These are phyloP conservation scores for Mychonastes homosphaera DNA, from an alignment of 139 green algal species.

Conservation along the genomic window DNA sequence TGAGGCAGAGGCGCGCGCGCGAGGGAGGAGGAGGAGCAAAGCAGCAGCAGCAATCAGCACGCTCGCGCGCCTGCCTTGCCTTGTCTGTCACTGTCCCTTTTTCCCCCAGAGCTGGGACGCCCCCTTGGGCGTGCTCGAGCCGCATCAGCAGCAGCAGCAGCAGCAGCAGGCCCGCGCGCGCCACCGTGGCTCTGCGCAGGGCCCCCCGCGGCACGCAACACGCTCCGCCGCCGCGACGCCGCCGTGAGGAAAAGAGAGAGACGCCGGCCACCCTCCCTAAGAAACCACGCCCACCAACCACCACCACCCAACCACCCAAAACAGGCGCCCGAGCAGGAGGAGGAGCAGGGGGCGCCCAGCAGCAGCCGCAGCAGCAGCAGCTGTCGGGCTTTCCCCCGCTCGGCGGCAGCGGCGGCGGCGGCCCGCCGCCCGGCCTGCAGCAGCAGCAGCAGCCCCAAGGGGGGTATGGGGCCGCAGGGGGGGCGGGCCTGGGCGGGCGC, in stretches of 20 bases:
- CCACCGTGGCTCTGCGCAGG: too few species aligned
- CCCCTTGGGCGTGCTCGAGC: not conserved
- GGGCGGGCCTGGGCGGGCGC: not conserved
- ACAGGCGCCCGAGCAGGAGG: not conserved
- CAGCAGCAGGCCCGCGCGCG: not conserved
- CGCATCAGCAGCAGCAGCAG: not conserved
- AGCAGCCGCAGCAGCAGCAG: conserved; percentile 12
- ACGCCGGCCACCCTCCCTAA: not conserved
- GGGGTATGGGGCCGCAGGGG: not conserved
- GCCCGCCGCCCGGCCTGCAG: conserved; percentile 15
- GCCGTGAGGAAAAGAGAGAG: too few species aligned
- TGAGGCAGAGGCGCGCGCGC: too few species aligned
- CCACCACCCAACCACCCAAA: too few species aligned
- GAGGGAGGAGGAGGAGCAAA: too few species aligned
- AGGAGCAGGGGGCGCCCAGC: conserved; percentile 19
- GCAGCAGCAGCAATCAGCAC: too few species aligned
- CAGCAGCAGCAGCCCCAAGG: conserved; percentile 12
- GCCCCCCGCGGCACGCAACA: not conserved
- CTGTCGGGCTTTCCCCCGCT: conserved; percentile 2
- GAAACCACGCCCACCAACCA: not conserved
- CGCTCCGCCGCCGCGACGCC: not conserved
- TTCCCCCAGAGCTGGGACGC: too few species aligned
- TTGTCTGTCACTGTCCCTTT: too few species aligned
- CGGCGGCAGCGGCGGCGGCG: not conserved
- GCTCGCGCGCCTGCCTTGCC: too few species aligned